Base-by-base conservation (phyloP, 768 basidiomycete genomes). In the Mycena vitilis region DNA sequence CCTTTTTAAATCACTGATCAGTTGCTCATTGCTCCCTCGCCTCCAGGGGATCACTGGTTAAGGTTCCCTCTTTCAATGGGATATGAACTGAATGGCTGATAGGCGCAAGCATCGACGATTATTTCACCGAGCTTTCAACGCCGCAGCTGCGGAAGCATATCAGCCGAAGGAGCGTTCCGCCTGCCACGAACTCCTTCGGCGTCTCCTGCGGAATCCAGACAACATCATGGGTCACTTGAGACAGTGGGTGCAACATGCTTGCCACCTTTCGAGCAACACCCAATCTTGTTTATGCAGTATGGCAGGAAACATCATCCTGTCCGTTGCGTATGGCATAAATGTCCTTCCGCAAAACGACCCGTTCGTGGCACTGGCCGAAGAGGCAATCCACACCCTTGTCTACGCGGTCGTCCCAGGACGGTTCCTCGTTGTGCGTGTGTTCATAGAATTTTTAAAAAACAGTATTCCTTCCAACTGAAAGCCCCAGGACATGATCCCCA, bases 261-360 rank as follows among this genome's bases (percentile, higher is more conserved):
- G 1, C 34, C n/a, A 4, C 2, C 22, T 12, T 8, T 23, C 25
- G 16, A 22, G 10, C n/a, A 23, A 9, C 48, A 47, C 36, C 54
- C 30, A 51, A 37, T 53, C 20, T 4, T 9, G 2, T 51, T 52
- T 40, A 79, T 30, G 30, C 30, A 30, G 76, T 36, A 69, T 78
- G 65, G 73, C 76, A 4, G 76, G 75, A 7, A 53, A 51, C 5
- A 38, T 40, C 37, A 67, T 61, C 25, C 61, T 67, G 66, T 61
- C 70, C 9, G 68, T 77, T 13, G 69, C 77, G 18, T 79, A 79
- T 48, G 78, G 78, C 15, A 63, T 79, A 38, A 68, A 73, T 20
- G 69, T 77, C n/a, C 66, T 63, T 22, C 63, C 72, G 2, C 37
- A 61, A 7, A 59, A 75, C 49, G 78, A 80, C 57, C 78, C 74